Evolutionary conservation across 208 protist genomes (phyloP).

Genomic region (Lotmaria passim): DNA sequence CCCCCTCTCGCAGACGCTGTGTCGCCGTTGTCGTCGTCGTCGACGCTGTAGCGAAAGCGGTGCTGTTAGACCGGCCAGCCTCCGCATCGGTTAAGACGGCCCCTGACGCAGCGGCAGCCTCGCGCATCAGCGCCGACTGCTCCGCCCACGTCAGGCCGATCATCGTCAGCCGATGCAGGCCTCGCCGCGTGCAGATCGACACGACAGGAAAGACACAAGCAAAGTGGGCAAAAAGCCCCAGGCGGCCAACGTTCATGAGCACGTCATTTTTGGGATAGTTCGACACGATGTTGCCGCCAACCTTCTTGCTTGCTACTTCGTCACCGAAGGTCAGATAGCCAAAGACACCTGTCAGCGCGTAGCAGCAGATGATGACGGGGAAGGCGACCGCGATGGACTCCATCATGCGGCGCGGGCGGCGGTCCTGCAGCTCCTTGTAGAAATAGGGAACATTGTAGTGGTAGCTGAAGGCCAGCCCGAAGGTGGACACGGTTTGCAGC

Average conservation of each 20-base stretch:
- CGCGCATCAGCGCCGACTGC: constrained; percentile 43
- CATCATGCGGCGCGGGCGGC: constrained; percentile 61
- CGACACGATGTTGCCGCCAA: constrained; percentile 71
- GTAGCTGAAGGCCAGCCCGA: constrained; percentile 69
- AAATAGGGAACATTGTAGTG: constrained; percentile 85
- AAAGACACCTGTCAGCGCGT: constrained; percentile 57
- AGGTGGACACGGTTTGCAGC: constrained; percentile 62
- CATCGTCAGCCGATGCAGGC: constrained; percentile 69
- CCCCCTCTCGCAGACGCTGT: too few relatives aligned
- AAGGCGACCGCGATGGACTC: constrained; percentile 61
- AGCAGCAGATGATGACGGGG: constrained; percentile 67
- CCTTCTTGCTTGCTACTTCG: constrained; percentile 28
- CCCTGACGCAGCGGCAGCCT: constrained; percentile 6
- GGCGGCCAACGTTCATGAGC: constrained; percentile 68
- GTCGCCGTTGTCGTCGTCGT: too few relatives aligned
- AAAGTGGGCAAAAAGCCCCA: constrained; percentile 86
- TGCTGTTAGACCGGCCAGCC: too few relatives aligned
- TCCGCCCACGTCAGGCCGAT: constrained; percentile 51
- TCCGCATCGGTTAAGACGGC: background rate
- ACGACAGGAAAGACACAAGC: constrained; percentile 83
- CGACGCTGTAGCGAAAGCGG: too few relatives aligned
- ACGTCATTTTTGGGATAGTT: constrained; percentile 66
- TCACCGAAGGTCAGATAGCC: constrained; percentile 81
- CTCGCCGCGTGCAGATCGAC: constrained; percentile 69
- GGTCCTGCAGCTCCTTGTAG: constrained; percentile 74